These are phyloP conservation scores for Geranomyces michiganensis DNA, from an alignment of 192 early-diverging fungal species.

Conservation along the genomic window DNA sequence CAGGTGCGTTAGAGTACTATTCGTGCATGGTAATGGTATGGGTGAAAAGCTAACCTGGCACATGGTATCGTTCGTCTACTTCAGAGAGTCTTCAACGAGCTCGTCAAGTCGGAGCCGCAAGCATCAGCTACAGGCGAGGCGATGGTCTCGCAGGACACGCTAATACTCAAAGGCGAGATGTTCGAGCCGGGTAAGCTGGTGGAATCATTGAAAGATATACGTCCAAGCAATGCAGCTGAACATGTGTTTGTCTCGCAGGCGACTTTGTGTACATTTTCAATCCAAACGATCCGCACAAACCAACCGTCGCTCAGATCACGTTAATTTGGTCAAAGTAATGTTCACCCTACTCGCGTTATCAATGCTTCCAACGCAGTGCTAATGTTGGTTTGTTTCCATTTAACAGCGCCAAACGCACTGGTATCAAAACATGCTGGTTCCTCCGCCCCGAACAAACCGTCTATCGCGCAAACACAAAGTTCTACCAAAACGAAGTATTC, in stretches of 20 bases:
- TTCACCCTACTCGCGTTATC: neutral
- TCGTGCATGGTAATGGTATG: neutral
- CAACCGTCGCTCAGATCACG: conserved; percentile 65
- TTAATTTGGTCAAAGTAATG: conserved; percentile 41
- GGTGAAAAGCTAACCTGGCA: neutral
- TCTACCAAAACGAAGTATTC: conserved; percentile 70
- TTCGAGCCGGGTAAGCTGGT: neutral
- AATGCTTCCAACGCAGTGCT: neutral
- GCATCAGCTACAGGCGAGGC: neutral
- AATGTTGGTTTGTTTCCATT: conserved; percentile 15
- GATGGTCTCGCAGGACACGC: neutral
- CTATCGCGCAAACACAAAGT: conserved; percentile 57
- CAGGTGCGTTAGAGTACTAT: neutral
- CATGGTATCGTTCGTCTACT: no score
- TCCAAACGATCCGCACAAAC: conserved; percentile 55
- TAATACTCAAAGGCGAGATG: neutral
- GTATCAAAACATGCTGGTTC: conserved; percentile 62
- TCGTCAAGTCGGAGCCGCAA: conserved; percentile 17
- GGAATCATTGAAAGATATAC: no score
- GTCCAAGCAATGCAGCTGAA: no score
- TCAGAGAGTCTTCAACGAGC: conserved; percentile 24
- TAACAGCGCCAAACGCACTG: conserved; percentile 17
- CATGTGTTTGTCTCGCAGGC: conserved; percentile 33
- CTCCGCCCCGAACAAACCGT: conserved; percentile 70
- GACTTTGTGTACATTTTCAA: conserved; percentile 71